Percentiles rank a stretch among this genome's conserved stretches.
phyloP scores from a whole-genome alignment of 768 basidiomycete genomes.

The Coprinopsis sp. region DNA sequence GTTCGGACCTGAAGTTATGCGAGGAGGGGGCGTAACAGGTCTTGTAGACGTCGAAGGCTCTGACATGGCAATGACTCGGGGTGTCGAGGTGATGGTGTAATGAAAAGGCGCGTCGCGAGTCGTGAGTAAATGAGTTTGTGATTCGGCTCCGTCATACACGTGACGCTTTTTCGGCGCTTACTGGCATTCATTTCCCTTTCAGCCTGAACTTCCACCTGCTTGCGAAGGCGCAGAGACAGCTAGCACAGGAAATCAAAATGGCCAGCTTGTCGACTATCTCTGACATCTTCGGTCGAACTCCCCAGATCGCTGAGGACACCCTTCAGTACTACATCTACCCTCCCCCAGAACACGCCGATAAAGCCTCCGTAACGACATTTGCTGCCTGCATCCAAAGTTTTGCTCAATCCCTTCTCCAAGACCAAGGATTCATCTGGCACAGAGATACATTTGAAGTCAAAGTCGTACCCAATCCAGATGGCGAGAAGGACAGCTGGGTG shows the following conservation, averaged over 20 bases:
- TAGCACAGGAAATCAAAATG: neutral
- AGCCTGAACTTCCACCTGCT: constrained; percentile 1
- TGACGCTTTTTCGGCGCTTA: too few relatives aligned
- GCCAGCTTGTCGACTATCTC: constrained; percentile 23
- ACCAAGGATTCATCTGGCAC: constrained; percentile 71
- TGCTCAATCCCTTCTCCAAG: constrained; percentile 49
- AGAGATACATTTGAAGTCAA: constrained; percentile 80
- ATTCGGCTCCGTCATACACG: too few relatives aligned
- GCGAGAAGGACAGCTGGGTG: constrained; percentile 41
- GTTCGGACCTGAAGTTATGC: constrained; percentile 13
- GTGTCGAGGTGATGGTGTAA: too few relatives aligned
- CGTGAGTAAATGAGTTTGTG: too few relatives aligned
- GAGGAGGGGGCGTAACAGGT: constrained; percentile 39
- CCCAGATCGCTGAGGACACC: constrained; percentile 82
- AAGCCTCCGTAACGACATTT: constrained; percentile 55
- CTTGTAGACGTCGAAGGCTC: too few relatives aligned
- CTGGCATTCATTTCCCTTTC: neutral
- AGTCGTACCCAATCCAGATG: constrained; percentile 42
- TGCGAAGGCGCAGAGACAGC: constrained; percentile 3
- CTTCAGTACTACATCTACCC: constrained; percentile 75
- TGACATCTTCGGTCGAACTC: constrained; percentile 72
- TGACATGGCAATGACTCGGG: too few relatives aligned
- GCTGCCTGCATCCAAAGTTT: constrained; percentile 62
- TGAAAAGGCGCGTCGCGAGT: too few relatives aligned
- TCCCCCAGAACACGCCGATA: constrained; percentile 47